These are phyloP conservation scores for Penicillium sp. DNA, from an alignment of 2,329 filamentous ascomycete genomes.

Conservation along the genomic window DNA sequence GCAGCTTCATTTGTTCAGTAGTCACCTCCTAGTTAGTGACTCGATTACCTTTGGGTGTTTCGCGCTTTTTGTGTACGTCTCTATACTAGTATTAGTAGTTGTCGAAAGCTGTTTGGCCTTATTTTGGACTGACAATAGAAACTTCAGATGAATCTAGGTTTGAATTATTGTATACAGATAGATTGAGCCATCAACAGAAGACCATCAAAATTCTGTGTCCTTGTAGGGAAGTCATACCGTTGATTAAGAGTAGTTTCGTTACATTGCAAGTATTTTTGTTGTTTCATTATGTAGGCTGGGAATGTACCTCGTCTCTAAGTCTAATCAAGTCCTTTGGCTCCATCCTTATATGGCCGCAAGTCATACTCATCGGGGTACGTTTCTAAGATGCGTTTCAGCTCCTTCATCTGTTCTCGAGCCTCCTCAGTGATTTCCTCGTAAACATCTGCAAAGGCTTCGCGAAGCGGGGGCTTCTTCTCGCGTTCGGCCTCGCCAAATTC, in stretches of 20 bases:
- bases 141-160: no score
- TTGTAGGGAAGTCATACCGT: no score
- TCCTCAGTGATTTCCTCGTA: conserved; percentile 88
- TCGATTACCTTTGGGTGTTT: no score
- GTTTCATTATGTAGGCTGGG: neutral
- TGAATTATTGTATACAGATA: no score
- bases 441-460: conserved; percentile 76
- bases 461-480: conserved; percentile 59
- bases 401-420: conserved; percentile 71
- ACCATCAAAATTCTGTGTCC: no score
- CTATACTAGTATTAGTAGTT: no score
- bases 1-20: conserved; percentile 13
- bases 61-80: no score
- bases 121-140: no score
- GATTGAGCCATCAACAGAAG: no score
- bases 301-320: neutral
- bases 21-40: no score
- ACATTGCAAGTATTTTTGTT: neutral
- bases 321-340: conserved; percentile 64
- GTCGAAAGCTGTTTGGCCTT: no score
- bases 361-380: conserved; percentile 94
- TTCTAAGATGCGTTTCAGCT: conserved; percentile 77
- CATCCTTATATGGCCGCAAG: conserved; percentile 73
- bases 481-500: conserved; percentile 76
- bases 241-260: no score